A percentile compares a stretch with the other conserved stretches of the same genome.
Conservation (phyloP, 345 rosid species). For the Trapa bicornis region DNA sequence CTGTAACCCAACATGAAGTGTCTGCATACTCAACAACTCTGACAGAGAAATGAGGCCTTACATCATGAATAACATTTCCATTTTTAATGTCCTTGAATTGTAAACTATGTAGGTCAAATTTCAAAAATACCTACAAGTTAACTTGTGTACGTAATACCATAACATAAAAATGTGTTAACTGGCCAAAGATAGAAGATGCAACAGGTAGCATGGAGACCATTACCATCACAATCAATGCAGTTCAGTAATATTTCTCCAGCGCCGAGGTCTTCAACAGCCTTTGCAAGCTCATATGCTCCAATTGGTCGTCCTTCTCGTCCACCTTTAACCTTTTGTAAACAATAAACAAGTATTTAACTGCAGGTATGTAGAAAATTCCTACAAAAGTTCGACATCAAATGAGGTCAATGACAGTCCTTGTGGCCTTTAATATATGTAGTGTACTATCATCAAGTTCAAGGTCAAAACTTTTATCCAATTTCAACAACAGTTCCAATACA, state of each 20-base stretch:
- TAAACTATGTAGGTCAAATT: too few relatives aligned
- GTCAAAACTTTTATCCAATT: background rate
- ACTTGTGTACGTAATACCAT: too few relatives aligned
- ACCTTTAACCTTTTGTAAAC: constrained; percentile 56
- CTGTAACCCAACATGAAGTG: too few relatives aligned
- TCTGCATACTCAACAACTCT: too few relatives aligned
- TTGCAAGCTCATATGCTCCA: constrained; percentile 97
- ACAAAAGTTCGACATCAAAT: background rate
- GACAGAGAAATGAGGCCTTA: too few relatives aligned
- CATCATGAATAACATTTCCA: too few relatives aligned
- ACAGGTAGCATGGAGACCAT: constrained; percentile 7
- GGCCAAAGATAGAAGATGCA: background rate
- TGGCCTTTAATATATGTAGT: background rate
- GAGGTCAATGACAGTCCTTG: background rate
- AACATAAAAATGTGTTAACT: background rate
- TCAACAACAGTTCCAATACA: background rate
- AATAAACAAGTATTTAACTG: background rate
- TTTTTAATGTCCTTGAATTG: too few relatives aligned
- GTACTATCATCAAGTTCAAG: background rate
- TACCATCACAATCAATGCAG: constrained; percentile 97
- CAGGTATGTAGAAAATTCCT: background rate
- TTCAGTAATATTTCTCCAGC: constrained; percentile 94
- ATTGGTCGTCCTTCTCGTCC: constrained; percentile 96
- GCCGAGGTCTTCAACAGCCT: constrained; percentile 86
- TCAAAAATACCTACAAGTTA: too few relatives aligned